Percentiles rank a stretch among this genome's conserved stretches.
Evolutionary conservation across 225 moss, liverwort and hornwort species (phyloP).

Genomic region (Pseudoscleropodium purum): DNA sequence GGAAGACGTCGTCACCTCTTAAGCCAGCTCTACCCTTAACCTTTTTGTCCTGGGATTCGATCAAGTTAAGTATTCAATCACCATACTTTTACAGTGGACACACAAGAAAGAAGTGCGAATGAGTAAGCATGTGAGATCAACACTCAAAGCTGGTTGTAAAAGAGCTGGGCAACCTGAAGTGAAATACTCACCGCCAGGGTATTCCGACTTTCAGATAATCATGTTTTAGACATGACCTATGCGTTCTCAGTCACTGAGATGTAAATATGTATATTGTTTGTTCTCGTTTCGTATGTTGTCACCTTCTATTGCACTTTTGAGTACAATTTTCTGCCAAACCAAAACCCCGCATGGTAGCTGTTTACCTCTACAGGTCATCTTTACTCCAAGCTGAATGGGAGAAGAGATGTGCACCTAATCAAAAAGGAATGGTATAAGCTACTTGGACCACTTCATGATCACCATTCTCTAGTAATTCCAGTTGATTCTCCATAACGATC

Average conservation of each 20-base stretch:
- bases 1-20: constrained; percentile 34
- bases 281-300: neutral
- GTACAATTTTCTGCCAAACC: neutral
- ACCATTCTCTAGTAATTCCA: neutral
- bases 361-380: neutral
- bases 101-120: neutral
- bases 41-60: neutral
- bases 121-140: neutral
- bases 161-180: neutral
- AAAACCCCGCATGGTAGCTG: neutral
- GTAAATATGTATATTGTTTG: neutral
- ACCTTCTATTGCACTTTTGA: neutral
- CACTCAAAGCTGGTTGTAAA: neutral
- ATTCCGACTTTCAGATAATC: neutral
- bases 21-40: neutral
- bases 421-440: neutral
- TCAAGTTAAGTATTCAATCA: neutral
- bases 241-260: neutral
- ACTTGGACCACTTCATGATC: neutral
- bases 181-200: neutral
- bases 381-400: neutral
- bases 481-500: neutral
- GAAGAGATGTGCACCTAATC: neutral
- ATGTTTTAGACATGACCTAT: neutral
- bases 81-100: neutral